phyloP scores from a whole-genome alignment of 768 basidiomycete genomes.

The Strobilomyces echinocephalus region DNA sequence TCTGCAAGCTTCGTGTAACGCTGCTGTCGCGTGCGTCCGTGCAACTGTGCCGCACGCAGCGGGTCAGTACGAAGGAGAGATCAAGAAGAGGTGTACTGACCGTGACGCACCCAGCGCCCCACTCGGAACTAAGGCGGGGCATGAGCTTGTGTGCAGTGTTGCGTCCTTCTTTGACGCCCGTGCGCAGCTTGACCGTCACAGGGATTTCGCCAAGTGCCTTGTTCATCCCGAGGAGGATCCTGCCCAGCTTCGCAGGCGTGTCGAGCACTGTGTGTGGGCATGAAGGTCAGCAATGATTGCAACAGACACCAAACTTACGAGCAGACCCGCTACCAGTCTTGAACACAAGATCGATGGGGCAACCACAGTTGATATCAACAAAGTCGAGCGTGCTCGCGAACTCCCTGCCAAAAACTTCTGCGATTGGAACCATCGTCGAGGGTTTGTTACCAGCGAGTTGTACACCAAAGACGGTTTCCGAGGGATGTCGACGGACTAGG shows the following conservation, averaged over 20 bases:
- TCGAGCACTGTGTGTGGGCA: conserved; percentile 64
- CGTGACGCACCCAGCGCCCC: conserved; percentile 42
- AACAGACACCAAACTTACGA: conserved; percentile 44
- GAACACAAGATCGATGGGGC: conserved; percentile 96
- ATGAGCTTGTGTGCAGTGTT: conserved; percentile 90
- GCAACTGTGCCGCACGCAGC: conserved; percentile 52
- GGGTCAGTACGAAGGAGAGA: neutral
- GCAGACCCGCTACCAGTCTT: conserved; percentile 88
- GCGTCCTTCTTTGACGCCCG: conserved; percentile 84
- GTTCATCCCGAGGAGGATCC: conserved; percentile 88
- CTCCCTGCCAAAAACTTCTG: conserved; percentile 75
- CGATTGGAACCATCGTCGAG: conserved; percentile 67
- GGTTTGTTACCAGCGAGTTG: conserved; percentile 92
- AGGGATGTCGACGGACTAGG: conserved; percentile 81
- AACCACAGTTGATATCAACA: conserved; percentile 93
- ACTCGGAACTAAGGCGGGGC: conserved; percentile 63
- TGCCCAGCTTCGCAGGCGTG: conserved; percentile 73
- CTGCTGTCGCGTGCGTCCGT: conserved; percentile 92
- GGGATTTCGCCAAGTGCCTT: conserved; percentile 86
- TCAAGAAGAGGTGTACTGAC: conserved; percentile 18
- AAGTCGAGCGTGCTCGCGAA: conserved; percentile 71
- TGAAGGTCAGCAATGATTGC: neutral
- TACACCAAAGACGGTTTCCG: conserved; percentile 83
- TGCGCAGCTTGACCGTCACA: conserved; percentile 86
- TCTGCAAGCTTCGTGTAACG: conserved; percentile 90